These are phyloP conservation scores for Pichia kluyveri DNA, from an alignment of 805 yeast genomes.

Conservation along the genomic window DNA sequence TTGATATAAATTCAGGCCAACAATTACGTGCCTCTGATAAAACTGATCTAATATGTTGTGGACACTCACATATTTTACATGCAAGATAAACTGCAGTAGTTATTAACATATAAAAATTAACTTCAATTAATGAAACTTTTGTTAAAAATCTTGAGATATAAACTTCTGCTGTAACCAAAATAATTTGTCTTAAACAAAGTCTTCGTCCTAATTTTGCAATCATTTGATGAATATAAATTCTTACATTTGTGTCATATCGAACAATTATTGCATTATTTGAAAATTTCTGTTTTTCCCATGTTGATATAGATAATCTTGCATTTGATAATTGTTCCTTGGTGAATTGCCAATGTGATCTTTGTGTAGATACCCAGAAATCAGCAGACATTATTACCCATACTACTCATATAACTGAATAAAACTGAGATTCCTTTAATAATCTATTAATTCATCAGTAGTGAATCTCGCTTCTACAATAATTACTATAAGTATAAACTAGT, in stretches of 20 bases:
- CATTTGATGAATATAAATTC: conserved; percentile 72
- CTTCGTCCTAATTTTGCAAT: conserved; percentile 72
- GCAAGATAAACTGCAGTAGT: conserved; percentile 85
- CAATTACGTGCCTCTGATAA: conserved; percentile 76
- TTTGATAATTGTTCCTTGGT: conserved; percentile 45
- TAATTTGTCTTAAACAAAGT: conserved; percentile 69
- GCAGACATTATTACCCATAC: conserved; percentile 48
- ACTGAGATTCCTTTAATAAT: too few species aligned
- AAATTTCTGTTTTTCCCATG: conserved; percentile 19
- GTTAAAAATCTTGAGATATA: conserved; percentile 73
- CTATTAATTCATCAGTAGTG: too few species aligned
- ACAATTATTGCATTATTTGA: conserved; percentile 1
- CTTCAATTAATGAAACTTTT: conserved; percentile 64
- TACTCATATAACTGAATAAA: too few species aligned
- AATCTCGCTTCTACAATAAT: too few species aligned
- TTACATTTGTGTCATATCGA: conserved; percentile 49
- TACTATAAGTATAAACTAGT: too few species aligned
- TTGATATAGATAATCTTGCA: background rate
- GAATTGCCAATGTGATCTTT: conserved; percentile 73
- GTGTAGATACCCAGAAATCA: conserved; percentile 82
- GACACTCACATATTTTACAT: conserved; percentile 91
- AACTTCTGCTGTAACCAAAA: conserved; percentile 82
- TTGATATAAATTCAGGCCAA: conserved; percentile 94
- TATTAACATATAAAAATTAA: conserved; percentile 70
- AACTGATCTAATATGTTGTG: conserved; percentile 82